Evolutionary conservation across 2,329 filamentous ascomycete genomes (phyloP).

Genomic region (Sordariomycetes sp.): DNA sequence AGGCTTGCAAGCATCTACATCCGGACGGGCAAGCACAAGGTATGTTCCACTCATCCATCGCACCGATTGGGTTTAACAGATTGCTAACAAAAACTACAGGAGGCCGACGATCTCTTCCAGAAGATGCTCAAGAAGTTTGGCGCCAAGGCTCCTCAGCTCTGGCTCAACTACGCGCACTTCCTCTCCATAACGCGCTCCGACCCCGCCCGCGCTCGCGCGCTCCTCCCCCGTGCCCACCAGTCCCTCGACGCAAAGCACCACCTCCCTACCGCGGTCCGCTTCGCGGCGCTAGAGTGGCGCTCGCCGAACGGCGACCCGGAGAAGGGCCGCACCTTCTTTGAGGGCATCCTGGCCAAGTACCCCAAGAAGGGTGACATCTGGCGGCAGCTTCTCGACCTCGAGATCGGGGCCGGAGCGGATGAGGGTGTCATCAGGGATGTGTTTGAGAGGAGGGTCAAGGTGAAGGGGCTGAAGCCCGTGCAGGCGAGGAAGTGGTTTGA

Average conservation of each 20-base stretch:
- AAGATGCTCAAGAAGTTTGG: slow-evolving; percentile 80
- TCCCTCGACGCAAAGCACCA: slow-evolving; percentile 57
- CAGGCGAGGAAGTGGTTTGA: slow-evolving; percentile 83
- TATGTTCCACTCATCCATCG: slow-evolving; percentile 30
- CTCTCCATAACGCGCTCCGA: slow-evolving; percentile 61
- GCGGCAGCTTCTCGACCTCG: slow-evolving; percentile 83
- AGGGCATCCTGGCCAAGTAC: slow-evolving; percentile 70
- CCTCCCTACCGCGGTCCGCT: slow-evolving; percentile 64
- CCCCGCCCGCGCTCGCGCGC: slow-evolving; percentile 60
- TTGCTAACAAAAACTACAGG: slow-evolving; percentile 35
- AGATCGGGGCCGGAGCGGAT: slow-evolving; percentile 49
- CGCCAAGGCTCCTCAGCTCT: slow-evolving; percentile 64
- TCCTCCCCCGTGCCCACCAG: slow-evolving; percentile 76
- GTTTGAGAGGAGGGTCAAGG: slow-evolving; percentile 66
- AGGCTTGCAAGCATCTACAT: slow-evolving; percentile 90
- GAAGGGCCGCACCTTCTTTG: slow-evolving; percentile 87
- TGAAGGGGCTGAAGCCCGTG: slow-evolving; percentile 63
- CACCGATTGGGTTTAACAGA: neutral
- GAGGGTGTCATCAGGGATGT: slow-evolving; percentile 58
- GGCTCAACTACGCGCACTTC: slow-evolving; percentile 92
- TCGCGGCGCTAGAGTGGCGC: slow-evolving; percentile 84
- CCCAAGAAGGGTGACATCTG: slow-evolving; percentile 86
- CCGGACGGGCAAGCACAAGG: slow-evolving; percentile 71
- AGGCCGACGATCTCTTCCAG: slow-evolving; percentile 82
- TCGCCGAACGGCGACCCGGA: slow-evolving; percentile 73